Base-by-base conservation (phyloP, 208 protist species). In the Leishmania martiniquensis region DNA sequence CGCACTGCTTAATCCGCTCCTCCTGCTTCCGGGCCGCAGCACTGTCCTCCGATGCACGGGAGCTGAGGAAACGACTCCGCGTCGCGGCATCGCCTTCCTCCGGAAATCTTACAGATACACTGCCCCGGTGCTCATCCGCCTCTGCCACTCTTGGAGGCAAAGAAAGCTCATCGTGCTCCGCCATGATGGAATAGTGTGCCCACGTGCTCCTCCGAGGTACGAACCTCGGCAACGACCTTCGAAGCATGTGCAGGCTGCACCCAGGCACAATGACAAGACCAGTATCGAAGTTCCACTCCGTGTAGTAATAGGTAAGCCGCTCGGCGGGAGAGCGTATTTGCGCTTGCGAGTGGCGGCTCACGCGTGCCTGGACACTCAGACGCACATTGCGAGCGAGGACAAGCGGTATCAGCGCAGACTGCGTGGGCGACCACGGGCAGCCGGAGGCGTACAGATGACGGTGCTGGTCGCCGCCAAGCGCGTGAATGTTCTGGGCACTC, bases 331-430 rank as follows among this genome's bases (percentile, higher is more conserved):
- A 65, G n/a, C 29, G 70, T 9, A 75, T n/a, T 37, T 63, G 70
- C 39, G 37, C 52, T 22, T 72, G 67, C 22, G 47, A 15, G 13
- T 13, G 51, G 10, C 54, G 51, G 32, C 70, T 63, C 47, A 49
- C 54, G n/a, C 10, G 42, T 52, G 60, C 70, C 54, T 75, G 51
- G 20, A 75, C 34, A 13, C 52, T 22, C 47, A 75, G 52, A 13
- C 49, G 52, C 1, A 75, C 52, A 34, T 63, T 65, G 20, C 22
- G 52, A 32, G 20, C 29, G 20, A 75, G 42, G 25, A 45, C 34
- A n/a, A 75, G 70, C 34, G 70, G 70, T 22, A 75, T 25, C 20
- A 75, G 70, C 45, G 54, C 54, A 3, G 70, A 47, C 70, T 63
- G 32, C n/a, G 70, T 75, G 6, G 70, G 70, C 0, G 22, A 25